phyloP scores from a whole-genome alignment of 163 green algal genomes.

The Scenedesmus sp. region DNA sequence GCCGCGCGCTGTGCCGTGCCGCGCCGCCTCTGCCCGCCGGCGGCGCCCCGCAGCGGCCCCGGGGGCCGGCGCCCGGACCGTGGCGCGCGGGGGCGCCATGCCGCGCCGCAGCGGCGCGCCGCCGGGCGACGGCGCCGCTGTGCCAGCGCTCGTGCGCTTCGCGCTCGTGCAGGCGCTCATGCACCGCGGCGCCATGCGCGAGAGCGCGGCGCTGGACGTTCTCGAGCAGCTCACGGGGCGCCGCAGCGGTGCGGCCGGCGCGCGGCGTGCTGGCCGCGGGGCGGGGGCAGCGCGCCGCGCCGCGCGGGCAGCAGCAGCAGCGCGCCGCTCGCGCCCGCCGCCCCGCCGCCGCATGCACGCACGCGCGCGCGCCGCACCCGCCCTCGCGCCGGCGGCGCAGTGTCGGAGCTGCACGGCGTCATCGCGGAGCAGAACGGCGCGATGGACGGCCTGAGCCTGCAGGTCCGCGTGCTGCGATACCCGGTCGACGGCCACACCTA shows the following conservation, averaged over 20 bases:
- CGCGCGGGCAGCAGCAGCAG: neutral
- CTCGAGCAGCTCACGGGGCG: slow-evolving; percentile 39
- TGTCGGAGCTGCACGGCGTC: slow-evolving; percentile 6
- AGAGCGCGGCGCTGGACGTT: slow-evolving; percentile 8
- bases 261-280: too few species aligned
- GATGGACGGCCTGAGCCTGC: slow-evolving; percentile 23
- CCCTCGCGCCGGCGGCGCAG: neutral
- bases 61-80: too few species aligned
- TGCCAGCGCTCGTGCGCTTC: slow-evolving; percentile 26
- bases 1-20: too few species aligned
- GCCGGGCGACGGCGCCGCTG: too few species aligned
- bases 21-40: too few species aligned
- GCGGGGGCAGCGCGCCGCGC: too few species aligned
- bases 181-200: slow-evolving; percentile 14
- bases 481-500: slow-evolving; percentile 29
- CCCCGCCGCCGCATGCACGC: neutral
- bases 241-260: slow-evolving; percentile 23
- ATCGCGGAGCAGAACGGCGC: slow-evolving; percentile 35
- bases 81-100: neutral
- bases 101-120: too few species aligned
- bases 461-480: slow-evolving; percentile 16
- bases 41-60: neutral
- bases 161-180: slow-evolving; percentile 45
- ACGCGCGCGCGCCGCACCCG: neutral
- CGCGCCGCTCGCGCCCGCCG: neutral